Evolutionary conservation across 208 protist genomes (phyloP).

Genomic region (Naegleria lovaniensis): DNA sequence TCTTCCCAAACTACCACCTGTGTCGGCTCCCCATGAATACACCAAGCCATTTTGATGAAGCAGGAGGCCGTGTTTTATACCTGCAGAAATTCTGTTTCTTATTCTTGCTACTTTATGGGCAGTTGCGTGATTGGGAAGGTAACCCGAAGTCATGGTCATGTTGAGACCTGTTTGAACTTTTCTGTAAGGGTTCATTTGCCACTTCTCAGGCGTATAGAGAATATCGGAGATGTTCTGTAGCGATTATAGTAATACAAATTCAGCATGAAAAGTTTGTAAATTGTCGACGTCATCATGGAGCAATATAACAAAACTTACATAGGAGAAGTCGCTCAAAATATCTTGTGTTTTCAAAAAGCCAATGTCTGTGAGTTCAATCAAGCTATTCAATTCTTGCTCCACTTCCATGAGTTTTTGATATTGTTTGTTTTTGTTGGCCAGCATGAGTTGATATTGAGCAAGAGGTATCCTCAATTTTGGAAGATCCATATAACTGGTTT

Average conservation of each 20-base stretch:
- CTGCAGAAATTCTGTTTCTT: not conserved
- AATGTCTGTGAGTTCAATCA: not conserved
- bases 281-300: too few species aligned
- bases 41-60: not conserved
- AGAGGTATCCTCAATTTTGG: not conserved
- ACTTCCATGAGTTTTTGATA: not conserved
- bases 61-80: not conserved
- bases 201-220: not conserved
- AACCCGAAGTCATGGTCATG: not conserved
- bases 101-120: not conserved
- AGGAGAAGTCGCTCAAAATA: not conserved
- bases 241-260: not conserved
- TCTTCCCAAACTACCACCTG: not conserved
- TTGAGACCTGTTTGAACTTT: not conserved
- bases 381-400: not conserved
- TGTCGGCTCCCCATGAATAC: not conserved
- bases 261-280: too few species aligned
- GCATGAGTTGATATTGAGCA: not conserved
- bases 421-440: not conserved
- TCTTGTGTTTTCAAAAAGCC: not conserved
- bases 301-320: too few species aligned
- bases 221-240: not conserved
- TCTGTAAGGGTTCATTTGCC: not conserved
- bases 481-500: not conserved
- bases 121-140: not conserved